These are phyloP conservation scores for Hemileia vastatrix DNA, from an alignment of 1,284 basidiomycete species.

Conservation along the genomic window DNA sequence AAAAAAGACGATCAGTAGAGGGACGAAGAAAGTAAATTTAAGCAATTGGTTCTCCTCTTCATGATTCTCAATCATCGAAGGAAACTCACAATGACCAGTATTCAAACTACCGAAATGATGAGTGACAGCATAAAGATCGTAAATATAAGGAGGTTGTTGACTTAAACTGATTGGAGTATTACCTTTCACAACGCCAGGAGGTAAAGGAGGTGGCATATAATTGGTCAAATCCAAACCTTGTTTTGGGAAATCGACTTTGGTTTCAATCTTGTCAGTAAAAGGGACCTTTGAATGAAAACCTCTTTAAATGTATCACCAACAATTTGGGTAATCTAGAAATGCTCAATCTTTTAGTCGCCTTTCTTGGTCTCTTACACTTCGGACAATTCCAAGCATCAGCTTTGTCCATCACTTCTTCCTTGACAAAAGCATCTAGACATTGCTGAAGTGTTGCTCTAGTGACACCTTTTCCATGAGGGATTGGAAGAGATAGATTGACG, in stretches of 20 bases:
- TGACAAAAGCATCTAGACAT: conserved; percentile 83
- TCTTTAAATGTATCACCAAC: conserved; percentile 86
- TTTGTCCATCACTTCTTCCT: conserved; percentile 80
- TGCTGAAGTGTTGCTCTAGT: conserved; percentile 64
- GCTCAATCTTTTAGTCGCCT: conserved; percentile 71
- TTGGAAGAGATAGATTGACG: conserved; percentile 85
- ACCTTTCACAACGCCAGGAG: conserved; percentile 33
- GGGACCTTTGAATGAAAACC: conserved; percentile 81
- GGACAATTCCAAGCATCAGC: conserved; percentile 95
- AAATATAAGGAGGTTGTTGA: conserved; percentile 74
- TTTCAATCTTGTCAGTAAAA: conserved; percentile 79
- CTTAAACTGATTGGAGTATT: no score
- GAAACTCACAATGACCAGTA: conserved; percentile 89
- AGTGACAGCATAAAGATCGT: conserved; percentile 79
- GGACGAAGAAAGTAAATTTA: neutral
- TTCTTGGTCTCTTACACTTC: conserved; percentile 71
- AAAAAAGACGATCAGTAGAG: neutral
- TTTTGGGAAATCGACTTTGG: conserved; percentile 59
- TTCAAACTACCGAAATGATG: conserved; percentile 85
- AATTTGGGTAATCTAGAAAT: conserved; percentile 81
- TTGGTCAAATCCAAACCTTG: conserved; percentile 73
- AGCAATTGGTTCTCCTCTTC: neutral
- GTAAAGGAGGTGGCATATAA: conserved; percentile 62
- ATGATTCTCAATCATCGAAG: no score
- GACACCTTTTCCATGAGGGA: conserved; percentile 58